These are phyloP conservation scores for Saccharomyces hybrid DNA, from an alignment of 1,139 yeast genomes.

Conservation along the genomic window DNA sequence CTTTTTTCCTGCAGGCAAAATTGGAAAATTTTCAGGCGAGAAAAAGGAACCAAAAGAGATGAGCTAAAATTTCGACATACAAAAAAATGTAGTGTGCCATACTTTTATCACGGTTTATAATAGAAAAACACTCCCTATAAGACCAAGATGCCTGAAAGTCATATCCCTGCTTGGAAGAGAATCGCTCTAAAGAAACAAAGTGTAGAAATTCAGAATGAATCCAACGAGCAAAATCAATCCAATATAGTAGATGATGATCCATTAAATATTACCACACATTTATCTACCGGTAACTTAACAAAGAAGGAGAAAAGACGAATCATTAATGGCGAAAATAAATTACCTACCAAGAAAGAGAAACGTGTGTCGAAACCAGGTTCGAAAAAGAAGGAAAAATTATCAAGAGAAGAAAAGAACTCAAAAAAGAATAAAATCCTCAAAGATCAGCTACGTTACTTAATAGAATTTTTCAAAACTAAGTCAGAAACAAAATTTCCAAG, in stretches of 20 bases:
- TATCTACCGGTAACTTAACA: conserved; percentile 42
- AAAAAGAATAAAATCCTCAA: conserved; percentile 35
- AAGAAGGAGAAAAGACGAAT: conserved; percentile 43
- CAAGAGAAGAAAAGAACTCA: conserved; percentile 53
- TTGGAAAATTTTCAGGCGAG: neutral
- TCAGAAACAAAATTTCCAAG: conserved; percentile 33
- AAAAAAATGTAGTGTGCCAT: neutral
- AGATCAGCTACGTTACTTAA: conserved; percentile 71
- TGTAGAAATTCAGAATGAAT: conserved; percentile 18
- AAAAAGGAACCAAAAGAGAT: neutral
- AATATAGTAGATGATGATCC: conserved; percentile 26
- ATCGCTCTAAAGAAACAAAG: conserved; percentile 49
- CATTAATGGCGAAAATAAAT: conserved; percentile 31
- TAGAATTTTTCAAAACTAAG: conserved; percentile 54
- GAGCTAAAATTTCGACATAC: neutral
- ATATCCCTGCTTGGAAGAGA: conserved; percentile 85
- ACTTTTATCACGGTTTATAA: neutral
- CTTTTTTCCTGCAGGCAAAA: neutral
- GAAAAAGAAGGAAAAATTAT: conserved; percentile 66
- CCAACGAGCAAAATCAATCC: conserved; percentile 6
- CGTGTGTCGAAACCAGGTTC: conserved; percentile 35
- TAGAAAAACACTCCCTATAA: neutral
- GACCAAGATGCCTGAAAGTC: conserved; percentile 23
- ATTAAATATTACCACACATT: conserved; percentile 35
- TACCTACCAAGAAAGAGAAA: conserved; percentile 27